These are phyloP conservation scores for Gossypium schwendimanii DNA, from an alignment of 441 rosid species.

Conservation along the genomic window DNA sequence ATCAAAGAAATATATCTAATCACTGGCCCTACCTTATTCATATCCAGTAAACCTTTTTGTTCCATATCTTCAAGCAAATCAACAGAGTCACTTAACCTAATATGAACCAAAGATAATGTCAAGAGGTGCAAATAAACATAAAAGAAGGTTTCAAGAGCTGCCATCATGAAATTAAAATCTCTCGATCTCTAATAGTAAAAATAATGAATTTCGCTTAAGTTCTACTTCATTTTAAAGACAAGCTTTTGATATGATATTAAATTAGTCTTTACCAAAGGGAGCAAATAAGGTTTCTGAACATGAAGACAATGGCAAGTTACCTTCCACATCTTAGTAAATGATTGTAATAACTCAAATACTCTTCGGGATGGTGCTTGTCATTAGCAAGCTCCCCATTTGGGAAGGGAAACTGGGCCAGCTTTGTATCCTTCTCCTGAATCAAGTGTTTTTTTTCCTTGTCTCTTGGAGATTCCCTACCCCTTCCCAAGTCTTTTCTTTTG, in stretches of 20 bases:
- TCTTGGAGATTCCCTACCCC: conserved; percentile 29
- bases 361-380: conserved; percentile 28
- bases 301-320: conserved; percentile 32
- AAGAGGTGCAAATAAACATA: conserved; percentile 9
- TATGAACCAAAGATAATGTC: conserved; percentile 17
- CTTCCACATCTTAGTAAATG: conserved; percentile 60
- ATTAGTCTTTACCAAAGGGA: not conserved
- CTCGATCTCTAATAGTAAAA: not conserved
- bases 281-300: conserved; percentile 14
- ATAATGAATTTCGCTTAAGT: not conserved
- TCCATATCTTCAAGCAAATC: conserved; percentile 73
- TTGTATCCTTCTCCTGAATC: conserved; percentile 28
- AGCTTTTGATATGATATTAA: conserved; percentile 9
- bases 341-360: conserved; percentile 41
- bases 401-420: conserved; percentile 26
- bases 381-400: conserved; percentile 29
- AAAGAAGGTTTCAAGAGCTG: not conserved
- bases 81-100: conserved; percentile 61
- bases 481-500: conserved; percentile 25
- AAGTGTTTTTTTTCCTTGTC: conserved; percentile 29
- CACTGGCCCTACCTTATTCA: conserved; percentile 54
- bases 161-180: conserved; percentile 6
- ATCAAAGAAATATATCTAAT: not conserved
- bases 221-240: not conserved
- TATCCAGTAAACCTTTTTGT: conserved; percentile 50